Percentiles rank a stretch among this genome's conserved stretches.
Conservation (phyloP, 2,329 filamentous ascomycete genomes). For the Sporothrix luriei region DNA sequence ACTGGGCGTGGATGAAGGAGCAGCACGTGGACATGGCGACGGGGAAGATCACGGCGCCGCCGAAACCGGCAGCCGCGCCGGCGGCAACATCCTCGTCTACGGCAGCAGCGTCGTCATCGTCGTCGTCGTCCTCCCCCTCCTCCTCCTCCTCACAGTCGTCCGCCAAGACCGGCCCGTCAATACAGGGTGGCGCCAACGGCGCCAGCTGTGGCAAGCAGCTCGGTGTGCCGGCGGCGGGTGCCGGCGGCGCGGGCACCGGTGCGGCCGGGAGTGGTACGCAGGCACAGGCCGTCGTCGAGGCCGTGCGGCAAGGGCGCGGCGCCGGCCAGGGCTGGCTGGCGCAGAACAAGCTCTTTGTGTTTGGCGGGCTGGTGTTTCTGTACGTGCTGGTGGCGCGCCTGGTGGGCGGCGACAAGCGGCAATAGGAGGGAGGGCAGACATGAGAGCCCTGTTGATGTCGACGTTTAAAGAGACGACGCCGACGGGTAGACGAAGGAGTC, state of each 20-base stretch:
- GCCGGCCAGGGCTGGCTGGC: slow-evolving; percentile 81
- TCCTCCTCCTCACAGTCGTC: not conserved
- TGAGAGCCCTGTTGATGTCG: no score
- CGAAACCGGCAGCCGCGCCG: not conserved
- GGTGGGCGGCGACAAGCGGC: slow-evolving; percentile 51
- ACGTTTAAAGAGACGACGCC: not conserved
- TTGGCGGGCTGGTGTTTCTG: slow-evolving; percentile 69
- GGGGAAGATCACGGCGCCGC: slow-evolving; percentile 56
- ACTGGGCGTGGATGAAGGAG: slow-evolving; percentile 88
- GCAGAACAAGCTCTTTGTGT: slow-evolving; percentile 75
- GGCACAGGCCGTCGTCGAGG: slow-evolving; percentile 75
- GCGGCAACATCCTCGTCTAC: not conserved
- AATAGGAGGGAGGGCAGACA: not conserved
- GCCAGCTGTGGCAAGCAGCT: slow-evolving; percentile 54
- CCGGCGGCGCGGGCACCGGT: slow-evolving; percentile 41
- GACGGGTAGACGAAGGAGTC: not conserved
- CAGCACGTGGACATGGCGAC: slow-evolving; percentile 76
- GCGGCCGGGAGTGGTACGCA: slow-evolving; percentile 60
- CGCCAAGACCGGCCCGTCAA: not conserved
- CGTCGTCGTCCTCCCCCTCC: no score
- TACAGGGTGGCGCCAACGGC: not conserved
- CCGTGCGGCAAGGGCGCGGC: slow-evolving; percentile 71
- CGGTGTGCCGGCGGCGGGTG: slow-evolving; percentile 60
- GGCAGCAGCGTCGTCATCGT: not conserved
- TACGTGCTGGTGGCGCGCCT: slow-evolving; percentile 83